Percentiles rank a stretch among this genome's conserved stretches.
These are phyloP conservation scores for Chytridium lagenaria DNA, from an alignment of 371 early-diverging fungal species.

Conservation along the genomic window DNA sequence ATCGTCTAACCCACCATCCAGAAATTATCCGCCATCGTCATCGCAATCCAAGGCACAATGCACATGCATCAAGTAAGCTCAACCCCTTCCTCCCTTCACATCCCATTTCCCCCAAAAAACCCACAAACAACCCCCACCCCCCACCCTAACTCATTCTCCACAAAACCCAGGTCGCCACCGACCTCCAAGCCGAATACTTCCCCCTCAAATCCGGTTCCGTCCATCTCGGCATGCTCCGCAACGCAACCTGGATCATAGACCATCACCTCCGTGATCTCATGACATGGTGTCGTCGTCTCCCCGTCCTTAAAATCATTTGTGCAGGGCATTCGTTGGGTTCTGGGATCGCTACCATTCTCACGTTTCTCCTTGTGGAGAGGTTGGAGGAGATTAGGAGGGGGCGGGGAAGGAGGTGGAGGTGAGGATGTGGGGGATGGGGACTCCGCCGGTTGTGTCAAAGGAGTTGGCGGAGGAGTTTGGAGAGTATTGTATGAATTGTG, in stretches of 20 bases:
- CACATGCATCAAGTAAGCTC: constrained; percentile 16
- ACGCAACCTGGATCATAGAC: constrained; percentile 21
- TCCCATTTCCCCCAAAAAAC: neutral
- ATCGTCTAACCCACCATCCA: neutral
- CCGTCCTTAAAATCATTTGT: constrained; percentile 2
- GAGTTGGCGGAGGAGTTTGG: constrained; percentile 11
- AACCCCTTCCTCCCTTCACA: neutral
- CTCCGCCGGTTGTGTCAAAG: constrained; percentile 17
- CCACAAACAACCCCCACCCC: neutral
- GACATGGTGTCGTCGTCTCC: neutral
- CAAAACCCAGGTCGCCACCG: neutral
- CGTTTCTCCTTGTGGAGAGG: neutral
- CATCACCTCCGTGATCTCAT: constrained; percentile 7
- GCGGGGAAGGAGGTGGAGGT: neutral
- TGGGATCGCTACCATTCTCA: constrained; percentile 16
- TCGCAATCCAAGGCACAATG: constrained; percentile 21
- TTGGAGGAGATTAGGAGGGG: neutral
- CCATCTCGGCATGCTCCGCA: constrained; percentile 22
- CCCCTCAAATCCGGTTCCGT: neutral
- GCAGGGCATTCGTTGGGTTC: constrained; percentile 12
- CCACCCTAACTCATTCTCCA: too few relatives aligned
- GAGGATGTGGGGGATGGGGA: constrained; percentile 3
- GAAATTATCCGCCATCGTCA: constrained; percentile 18
- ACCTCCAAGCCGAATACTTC: constrained; percentile 20
- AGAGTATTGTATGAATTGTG: constrained; percentile 2